Evolutionary conservation across 129 eudicot genomes (phyloP).

Genomic region (Dittrichia graveolens): DNA sequence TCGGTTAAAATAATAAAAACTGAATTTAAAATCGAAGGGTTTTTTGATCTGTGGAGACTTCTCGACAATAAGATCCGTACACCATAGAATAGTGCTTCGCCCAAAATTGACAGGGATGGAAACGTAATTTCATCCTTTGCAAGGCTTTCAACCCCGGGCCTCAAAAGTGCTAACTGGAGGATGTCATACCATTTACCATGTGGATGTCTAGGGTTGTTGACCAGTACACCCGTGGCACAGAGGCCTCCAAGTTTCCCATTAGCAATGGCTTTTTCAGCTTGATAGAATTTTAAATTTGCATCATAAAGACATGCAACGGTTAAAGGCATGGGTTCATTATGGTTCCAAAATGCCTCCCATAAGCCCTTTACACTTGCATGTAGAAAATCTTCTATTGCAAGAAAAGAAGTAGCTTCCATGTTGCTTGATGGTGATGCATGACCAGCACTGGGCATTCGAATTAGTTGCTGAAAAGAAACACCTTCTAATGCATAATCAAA

Average conservation of each 20-base stretch:
- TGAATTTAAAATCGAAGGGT: conserved; percentile 55
- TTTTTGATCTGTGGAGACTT: conserved; percentile 65
- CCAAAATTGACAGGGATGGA: conserved; percentile 52
- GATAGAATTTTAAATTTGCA: conserved; percentile 76
- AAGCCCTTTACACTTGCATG: conserved; percentile 82
- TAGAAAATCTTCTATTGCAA: conserved; percentile 88
- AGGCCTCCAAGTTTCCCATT: conserved; percentile 75
- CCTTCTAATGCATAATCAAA: conserved; percentile 97
- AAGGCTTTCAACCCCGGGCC: conserved; percentile 58
- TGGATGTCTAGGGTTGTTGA: conserved; percentile 93
- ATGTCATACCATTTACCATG: conserved; percentile 97
- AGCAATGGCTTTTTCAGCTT: conserved; percentile 79
- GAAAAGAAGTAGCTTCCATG: conserved; percentile 69
- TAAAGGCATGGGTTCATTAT: conserved; percentile 67
- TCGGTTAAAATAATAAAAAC: conserved; percentile 75
- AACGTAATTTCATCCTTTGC: conserved; percentile 45
- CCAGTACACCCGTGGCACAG: conserved; percentile 79
- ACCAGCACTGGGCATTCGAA: conserved; percentile 88
- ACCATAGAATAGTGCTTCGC: conserved; percentile 82
- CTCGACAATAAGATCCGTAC: conserved; percentile 73
- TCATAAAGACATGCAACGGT: conserved; percentile 57
- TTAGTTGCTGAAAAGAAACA: conserved; percentile 83
- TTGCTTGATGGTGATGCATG: conserved; percentile 71
- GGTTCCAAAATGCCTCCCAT: conserved; percentile 98
- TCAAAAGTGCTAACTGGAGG: conserved; percentile 70